phyloP scores from a whole-genome alignment of 371 early-diverging fungal genomes.

The Mucor sp. region DNA sequence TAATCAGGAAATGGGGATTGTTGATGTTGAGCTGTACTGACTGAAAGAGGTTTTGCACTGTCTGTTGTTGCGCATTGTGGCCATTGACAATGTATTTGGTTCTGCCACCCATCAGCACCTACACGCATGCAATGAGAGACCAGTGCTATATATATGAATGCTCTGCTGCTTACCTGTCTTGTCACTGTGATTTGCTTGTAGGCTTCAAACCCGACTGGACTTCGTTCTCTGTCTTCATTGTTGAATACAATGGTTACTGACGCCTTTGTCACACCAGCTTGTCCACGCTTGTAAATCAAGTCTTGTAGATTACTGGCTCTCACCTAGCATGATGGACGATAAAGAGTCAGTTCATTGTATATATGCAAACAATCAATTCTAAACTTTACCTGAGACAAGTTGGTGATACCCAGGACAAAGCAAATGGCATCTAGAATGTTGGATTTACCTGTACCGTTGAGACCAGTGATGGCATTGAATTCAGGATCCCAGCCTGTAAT shows the following conservation, averaged over 20 bases:
- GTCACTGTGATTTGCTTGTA: conserved; percentile 90
- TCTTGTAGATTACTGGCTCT: conserved; percentile 95
- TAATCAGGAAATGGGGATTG: conserved; percentile 98
- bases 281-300: conserved; percentile 97
- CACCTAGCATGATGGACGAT: conserved; percentile 73
- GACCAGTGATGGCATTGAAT: conserved; percentile 99
- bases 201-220: conserved; percentile 93
- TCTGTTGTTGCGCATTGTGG: conserved; percentile 87
- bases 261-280: conserved; percentile 96
- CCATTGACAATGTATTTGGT: conserved; percentile 98
- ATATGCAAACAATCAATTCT: conserved; percentile 72
- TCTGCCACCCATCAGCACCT: conserved; percentile 89
- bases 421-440: conserved; percentile 99
- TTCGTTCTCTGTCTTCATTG: conserved; percentile 83
- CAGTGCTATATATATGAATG: not conserved
- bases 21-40: conserved; percentile 97
- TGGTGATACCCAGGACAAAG: conserved; percentile 98
- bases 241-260: conserved; percentile 97
- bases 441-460: conserved; percentile 99
- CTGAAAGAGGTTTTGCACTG: conserved; percentile 91
- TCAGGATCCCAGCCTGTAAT: conserved; percentile 96
- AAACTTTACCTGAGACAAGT: conserved; percentile 71
- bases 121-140: not conserved
- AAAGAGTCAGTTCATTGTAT: conserved; percentile 87
- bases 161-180: conserved; percentile 84